These are phyloP conservation scores for Monosporascus cannonballus DNA, from an alignment of 2,329 filamentous ascomycete species.

Conservation along the genomic window DNA sequence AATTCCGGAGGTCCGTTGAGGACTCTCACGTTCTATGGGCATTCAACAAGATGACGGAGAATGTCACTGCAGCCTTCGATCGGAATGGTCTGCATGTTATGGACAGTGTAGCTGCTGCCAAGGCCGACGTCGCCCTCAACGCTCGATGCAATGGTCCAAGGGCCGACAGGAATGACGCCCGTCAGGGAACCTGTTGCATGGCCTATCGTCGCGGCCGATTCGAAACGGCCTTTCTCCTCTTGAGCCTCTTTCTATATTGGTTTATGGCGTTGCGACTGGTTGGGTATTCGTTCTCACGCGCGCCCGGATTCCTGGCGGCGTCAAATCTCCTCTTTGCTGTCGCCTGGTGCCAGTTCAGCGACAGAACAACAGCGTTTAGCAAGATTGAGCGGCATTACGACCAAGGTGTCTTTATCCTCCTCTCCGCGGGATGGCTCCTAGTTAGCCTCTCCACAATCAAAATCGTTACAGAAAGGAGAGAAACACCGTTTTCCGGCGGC, in stretches of 20 bases:
- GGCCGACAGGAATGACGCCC: conserved; percentile 32
- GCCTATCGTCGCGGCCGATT: conserved; percentile 32
- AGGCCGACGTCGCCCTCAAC: conserved; percentile 49
- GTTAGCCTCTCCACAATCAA: conserved; percentile 11
- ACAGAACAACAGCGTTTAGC: conserved; percentile 47
- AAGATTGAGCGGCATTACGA: conserved; percentile 44
- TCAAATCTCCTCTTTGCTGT: conserved; percentile 14
- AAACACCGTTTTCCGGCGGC: conserved; percentile 5
- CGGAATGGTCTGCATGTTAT: conserved; percentile 44
- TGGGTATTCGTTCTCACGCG: conserved; percentile 2
- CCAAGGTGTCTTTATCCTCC: conserved; percentile 16
- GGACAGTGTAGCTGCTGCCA: conserved; percentile 36
- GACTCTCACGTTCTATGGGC: conserved; percentile 42
- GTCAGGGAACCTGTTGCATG: conserved; percentile 47
- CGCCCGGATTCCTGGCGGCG: conserved; percentile 6
- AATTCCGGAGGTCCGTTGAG: conserved; percentile 31
- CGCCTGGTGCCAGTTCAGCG: conserved; percentile 45
- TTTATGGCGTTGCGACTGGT: conserved; percentile 11
- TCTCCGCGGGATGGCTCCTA: conserved; percentile 22
- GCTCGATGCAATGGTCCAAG: conserved; percentile 46
- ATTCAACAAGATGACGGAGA: conserved; percentile 41
- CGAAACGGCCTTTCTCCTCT: conserved; percentile 28
- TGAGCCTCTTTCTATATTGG: conserved; percentile 22
- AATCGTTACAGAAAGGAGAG: not conserved
- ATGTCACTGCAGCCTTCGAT: conserved; percentile 31